Conservation (phyloP, 768 basidiomycete species). For the Leccinum sublutescens region DNA sequence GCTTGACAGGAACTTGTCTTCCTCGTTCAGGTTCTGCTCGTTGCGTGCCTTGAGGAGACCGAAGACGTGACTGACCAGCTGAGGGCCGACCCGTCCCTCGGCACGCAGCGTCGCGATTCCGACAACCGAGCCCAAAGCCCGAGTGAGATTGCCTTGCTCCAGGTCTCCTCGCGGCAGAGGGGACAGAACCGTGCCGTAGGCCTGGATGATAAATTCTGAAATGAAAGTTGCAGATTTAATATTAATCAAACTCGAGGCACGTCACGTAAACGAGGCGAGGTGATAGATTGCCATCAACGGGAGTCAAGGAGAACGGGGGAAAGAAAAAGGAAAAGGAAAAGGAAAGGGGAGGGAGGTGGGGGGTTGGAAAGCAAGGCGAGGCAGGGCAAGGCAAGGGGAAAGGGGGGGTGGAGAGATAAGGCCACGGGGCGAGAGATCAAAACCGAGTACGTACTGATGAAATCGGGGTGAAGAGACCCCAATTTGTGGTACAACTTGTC, state of each 20-base stretch:
- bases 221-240: constrained; percentile 24
- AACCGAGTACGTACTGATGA: constrained; percentile 71
- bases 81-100: constrained; percentile 81
- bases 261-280: constrained; percentile 31
- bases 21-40: constrained; percentile 55
- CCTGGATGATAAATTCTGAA: constrained; percentile 83
- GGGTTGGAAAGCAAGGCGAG: constrained; percentile 10
- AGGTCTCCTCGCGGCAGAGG: constrained; percentile 67
- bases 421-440: constrained; percentile 3
- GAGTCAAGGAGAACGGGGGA: not conserved
- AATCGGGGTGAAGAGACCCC: constrained; percentile 87
- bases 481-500: constrained; percentile 88
- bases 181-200: constrained; percentile 75
- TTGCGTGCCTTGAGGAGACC: constrained; percentile 84
- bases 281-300: constrained; percentile 28
- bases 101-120: constrained; percentile 84
- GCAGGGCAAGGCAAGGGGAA: not conserved
- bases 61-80: constrained; percentile 85
- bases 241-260: constrained; percentile 34
- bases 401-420: constrained; percentile 27
- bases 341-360: not conserved
- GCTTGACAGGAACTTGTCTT: constrained; percentile 77
- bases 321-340: not conserved
- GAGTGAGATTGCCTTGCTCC: constrained; percentile 81
- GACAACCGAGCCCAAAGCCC: constrained; percentile 79